phyloP scores from a whole-genome alignment of 2,329 filamentous ascomycete genomes.

The Plectosphaerella cucumerina region DNA sequence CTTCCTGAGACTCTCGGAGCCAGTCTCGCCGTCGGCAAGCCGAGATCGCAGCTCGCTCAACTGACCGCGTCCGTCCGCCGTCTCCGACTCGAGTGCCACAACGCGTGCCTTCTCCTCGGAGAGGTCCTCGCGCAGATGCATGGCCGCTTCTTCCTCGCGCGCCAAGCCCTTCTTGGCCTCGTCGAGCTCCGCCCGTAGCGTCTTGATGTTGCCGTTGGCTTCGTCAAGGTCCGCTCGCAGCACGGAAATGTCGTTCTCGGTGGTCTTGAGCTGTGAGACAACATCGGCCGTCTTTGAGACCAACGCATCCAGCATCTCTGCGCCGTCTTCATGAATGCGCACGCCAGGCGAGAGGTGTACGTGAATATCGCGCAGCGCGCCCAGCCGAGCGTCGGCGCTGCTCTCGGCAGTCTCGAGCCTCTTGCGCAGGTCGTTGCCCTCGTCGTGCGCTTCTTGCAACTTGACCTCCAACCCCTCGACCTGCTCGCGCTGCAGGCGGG shows the following conservation, averaged over 20 bases:
- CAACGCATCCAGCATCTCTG: conserved; percentile 56
- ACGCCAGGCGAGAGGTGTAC: conserved; percentile 51
- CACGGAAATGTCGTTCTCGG: conserved; percentile 56
- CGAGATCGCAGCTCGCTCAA: conserved; percentile 64
- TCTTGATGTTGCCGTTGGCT: conserved; percentile 48
- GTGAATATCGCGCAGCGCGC: conserved; percentile 55
- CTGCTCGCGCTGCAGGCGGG: conserved; percentile 54
- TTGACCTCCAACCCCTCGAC: conserved; percentile 55
- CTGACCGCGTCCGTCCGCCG: conserved; percentile 64
- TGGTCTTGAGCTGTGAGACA: conserved; percentile 53
- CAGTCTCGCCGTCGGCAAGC: conserved; percentile 78
- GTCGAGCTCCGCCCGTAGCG: conserved; percentile 55
- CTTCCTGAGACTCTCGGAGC: conserved; percentile 73
- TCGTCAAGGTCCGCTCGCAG: conserved; percentile 61
- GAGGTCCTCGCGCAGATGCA: conserved; percentile 50
- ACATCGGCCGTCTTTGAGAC: conserved; percentile 54
- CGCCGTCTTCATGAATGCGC: conserved; percentile 49
- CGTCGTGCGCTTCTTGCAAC: conserved; percentile 51
- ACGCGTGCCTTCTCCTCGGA: conserved; percentile 51
- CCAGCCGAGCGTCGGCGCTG: conserved; percentile 45
- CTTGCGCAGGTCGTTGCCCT: conserved; percentile 45
- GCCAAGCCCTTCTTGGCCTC: conserved; percentile 48
- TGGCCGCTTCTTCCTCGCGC: conserved; percentile 44
- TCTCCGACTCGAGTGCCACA: conserved; percentile 49
- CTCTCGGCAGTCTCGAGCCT: conserved; percentile 48